Evolutionary conservation across 2,329 filamentous ascomycete genomes (phyloP), one percentile per base, ranked within the genome.

Genomic region (Xylariaceae sp.): DNA sequence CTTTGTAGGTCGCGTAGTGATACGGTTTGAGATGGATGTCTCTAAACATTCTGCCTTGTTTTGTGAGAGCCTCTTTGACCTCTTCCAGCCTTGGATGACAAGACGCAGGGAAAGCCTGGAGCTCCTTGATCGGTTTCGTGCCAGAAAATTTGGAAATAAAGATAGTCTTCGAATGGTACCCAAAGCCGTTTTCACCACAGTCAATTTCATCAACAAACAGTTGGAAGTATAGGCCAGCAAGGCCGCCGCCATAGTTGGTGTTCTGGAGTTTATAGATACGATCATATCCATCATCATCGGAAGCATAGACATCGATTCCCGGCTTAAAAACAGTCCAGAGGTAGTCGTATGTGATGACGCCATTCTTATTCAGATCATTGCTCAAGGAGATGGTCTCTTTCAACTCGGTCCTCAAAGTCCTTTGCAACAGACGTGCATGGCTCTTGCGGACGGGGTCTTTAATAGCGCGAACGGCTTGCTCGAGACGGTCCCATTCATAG

Each of bases 271-370:
- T 70, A 43, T 74, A 74, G 12, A 74, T 75, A 2, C 72, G 73
- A 3, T 73, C 68, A 12, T 73, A 74, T 7, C 74, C 77, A 50
- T 74, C 71, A 57, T 74, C 71, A 57, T 74, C 69, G 6, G 69
- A 65, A 0, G 75, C 72, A 48, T 76, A 73, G 1, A 82, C 64
- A 4, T 72, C 70, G 44, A 69, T 72, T 0, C 77, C 78, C 0
- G 81, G 81, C 48, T 76, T 74, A 64, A 83, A 81, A 23, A 84
- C 75, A n/a, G 79, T 78, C 81, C 80, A 83, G 9, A 79, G 71
- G 45, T 84, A 77, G 12, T 78, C 73, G 48, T 79, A 83, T 0
- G 79, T 79, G 48, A 85, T 78, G 44, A 83, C 81, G 0, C 77
- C 75, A 57, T 85, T 82, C 59, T 71, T 68, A 56, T 82, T 72